Conservation (phyloP, 2,329 filamentous ascomycete genomes). For the Fusarium sp. region DNA sequence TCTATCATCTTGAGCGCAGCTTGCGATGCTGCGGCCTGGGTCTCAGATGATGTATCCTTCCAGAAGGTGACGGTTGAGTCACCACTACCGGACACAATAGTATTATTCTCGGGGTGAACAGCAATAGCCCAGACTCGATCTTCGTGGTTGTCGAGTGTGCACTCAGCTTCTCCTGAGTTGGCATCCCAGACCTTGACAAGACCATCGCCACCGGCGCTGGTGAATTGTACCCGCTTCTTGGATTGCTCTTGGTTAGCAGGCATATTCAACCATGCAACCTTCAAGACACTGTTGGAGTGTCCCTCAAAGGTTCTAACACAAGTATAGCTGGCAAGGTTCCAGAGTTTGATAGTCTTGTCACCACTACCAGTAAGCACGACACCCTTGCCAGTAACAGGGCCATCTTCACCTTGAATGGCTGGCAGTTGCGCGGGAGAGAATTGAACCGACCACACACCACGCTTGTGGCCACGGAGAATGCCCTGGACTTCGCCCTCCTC, state of each 20-base stretch:
- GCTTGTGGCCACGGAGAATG: constrained; percentile 88
- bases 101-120: constrained; percentile 72
- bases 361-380: constrained; percentile 90
- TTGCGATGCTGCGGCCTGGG: constrained; percentile 76
- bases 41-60: constrained; percentile 87
- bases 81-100: constrained; percentile 87
- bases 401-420: constrained; percentile 74
- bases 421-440: constrained; percentile 86
- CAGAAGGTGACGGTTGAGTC: constrained; percentile 96
- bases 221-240: constrained; percentile 74
- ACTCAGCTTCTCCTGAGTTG: constrained; percentile 82
- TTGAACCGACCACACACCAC: constrained; percentile 94
- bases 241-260: constrained; percentile 59
- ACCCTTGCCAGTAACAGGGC: constrained; percentile 78
- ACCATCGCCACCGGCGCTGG: constrained; percentile 90
- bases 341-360: constrained; percentile 95
- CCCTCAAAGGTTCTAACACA: constrained; percentile 95
- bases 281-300: constrained; percentile 93
- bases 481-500: constrained; percentile 91
- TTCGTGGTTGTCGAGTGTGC: constrained; percentile 95
- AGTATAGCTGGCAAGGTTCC: constrained; percentile 91
- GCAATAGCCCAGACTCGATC: constrained; percentile 94
- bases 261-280: constrained; percentile 84
- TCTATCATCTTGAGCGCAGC: constrained; percentile 84
- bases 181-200: constrained; percentile 97